These are phyloP conservation scores for Odontarrhena argentea DNA, from an alignment of 345 rosid species.

Conservation along the genomic window DNA sequence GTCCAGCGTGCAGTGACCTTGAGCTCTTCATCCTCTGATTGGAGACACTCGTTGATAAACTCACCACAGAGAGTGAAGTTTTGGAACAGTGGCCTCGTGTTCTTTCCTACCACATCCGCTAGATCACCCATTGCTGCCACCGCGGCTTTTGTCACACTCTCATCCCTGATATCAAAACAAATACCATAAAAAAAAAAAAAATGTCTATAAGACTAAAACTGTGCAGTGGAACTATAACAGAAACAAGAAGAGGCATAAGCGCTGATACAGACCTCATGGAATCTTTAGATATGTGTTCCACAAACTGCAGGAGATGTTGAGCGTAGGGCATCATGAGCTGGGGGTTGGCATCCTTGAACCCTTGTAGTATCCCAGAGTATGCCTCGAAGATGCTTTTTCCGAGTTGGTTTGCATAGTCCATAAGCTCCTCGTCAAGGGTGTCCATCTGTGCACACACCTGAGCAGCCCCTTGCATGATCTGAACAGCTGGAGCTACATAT, in stretches of 20 bases:
- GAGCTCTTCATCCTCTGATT: constrained; percentile 81
- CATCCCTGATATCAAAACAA: constrained; percentile 57
- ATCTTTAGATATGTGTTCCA: constrained; percentile 75
- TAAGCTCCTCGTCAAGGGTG: constrained; percentile 68
- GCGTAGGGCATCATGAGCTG: constrained; percentile 88
- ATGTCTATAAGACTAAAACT: neutral
- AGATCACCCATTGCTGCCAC: constrained; percentile 96
- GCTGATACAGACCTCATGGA: constrained; percentile 50
- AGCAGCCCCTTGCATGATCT: constrained; percentile 88
- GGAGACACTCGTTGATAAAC: constrained; percentile 71
- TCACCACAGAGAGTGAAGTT: constrained; percentile 61
- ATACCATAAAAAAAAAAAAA: neutral
- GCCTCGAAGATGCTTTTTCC: constrained; percentile 89
- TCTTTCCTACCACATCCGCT: constrained; percentile 81
- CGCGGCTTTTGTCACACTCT: constrained; percentile 82
- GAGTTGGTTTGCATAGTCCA: constrained; percentile 85
- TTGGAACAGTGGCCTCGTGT: constrained; percentile 62
- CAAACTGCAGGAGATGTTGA: constrained; percentile 76
- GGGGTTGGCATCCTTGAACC: constrained; percentile 74
- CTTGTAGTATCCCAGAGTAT: constrained; percentile 92
- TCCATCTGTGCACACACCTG: constrained; percentile 74
- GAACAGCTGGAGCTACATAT: constrained; percentile 62
- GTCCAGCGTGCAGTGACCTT: constrained; percentile 89
- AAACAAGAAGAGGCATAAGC: neutral
- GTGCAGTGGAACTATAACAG: neutral